A percentile compares a stretch with the other conserved stretches of the same genome.
phyloP scores from a whole-genome alignment of 768 basidiomycete genomes.

The Sutorius australiensis region DNA sequence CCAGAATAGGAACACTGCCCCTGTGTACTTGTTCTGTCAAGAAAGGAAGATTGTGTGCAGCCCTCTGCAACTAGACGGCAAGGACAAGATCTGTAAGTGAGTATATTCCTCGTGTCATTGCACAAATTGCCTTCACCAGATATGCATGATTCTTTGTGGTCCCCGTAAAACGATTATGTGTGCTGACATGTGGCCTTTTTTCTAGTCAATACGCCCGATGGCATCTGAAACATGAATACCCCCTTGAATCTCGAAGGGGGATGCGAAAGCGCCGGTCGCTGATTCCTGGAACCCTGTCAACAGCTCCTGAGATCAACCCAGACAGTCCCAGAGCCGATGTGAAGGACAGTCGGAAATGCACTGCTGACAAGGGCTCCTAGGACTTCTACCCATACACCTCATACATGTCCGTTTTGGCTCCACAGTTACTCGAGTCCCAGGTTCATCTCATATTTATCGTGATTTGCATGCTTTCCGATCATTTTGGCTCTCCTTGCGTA shows the following conservation, averaged over 20 bases:
- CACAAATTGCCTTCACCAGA: conserved; percentile 3
- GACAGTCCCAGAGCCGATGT: conserved; percentile 22
- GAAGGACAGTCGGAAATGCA: conserved; percentile 29
- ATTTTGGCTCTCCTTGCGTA: conserved; percentile 11
- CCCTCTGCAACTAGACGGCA: conserved; percentile 48
- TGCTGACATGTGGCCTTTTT: conserved; percentile 26
- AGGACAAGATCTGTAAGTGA: conserved; percentile 64
- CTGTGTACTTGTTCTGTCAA: conserved; percentile 64
- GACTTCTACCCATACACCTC: conserved; percentile 1
- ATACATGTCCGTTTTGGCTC: conserved; percentile 1
- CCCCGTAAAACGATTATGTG: conserved; percentile 15
- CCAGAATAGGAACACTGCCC: conserved; percentile 51
- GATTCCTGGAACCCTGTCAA: conserved; percentile 27
- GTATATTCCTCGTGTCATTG: conserved; percentile 24
- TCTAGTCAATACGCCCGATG: conserved; percentile 70
- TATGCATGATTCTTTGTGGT: conserved; percentile 23
- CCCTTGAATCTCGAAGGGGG: conserved; percentile 64
- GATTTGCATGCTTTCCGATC: conserved; percentile 24
- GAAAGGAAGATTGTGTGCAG: conserved; percentile 70
- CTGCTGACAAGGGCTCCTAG: conserved; percentile 25
- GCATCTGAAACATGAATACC: conserved; percentile 67
- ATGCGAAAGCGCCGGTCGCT: conserved; percentile 47
- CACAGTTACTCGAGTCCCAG: conserved; percentile 3
- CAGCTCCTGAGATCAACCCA: conserved; percentile 22
- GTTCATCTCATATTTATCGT: conserved; percentile 11